Evolutionary conservation across 2,329 filamentous ascomycete species (phyloP).

Genomic region (Hypoxylon sp.): DNA sequence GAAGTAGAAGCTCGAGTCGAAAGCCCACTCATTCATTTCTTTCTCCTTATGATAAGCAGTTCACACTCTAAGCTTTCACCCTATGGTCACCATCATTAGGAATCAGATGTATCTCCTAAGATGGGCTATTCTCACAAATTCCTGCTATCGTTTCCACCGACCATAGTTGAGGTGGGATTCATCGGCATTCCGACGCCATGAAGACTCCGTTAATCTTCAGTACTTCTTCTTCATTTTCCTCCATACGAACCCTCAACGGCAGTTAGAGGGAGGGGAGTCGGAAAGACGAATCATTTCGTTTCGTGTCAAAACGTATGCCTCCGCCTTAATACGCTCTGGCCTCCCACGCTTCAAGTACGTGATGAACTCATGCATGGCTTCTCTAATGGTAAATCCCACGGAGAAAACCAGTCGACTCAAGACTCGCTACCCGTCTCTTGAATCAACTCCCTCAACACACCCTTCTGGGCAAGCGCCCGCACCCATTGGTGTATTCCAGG

Average conservation of each 20-base stretch:
- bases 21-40: neutral
- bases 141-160: neutral
- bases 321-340: neutral
- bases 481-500: slow-evolving; percentile 77
- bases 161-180: neutral
- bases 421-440: slow-evolving; percentile 30
- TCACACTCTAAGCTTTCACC: neutral
- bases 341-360: neutral
- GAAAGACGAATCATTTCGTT: neutral
- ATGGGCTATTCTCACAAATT: neutral
- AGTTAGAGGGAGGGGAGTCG: neutral
- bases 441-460: slow-evolving; percentile 62
- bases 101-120: neutral
- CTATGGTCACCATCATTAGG: neutral
- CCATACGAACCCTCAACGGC: neutral
- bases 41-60: neutral
- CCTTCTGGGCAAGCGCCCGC: slow-evolving; percentile 74
- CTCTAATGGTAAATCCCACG: neutral
- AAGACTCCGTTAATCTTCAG: neutral
- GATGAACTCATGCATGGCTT: neutral
- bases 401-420: neutral
- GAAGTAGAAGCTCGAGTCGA: neutral
- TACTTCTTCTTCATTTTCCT: neutral
- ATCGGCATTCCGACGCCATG: neutral
- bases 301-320: neutral